These are phyloP conservation scores for Echinochloa phyllopogon DNA, from an alignment of 176 grass and related monocot species.

Conservation along the genomic window DNA sequence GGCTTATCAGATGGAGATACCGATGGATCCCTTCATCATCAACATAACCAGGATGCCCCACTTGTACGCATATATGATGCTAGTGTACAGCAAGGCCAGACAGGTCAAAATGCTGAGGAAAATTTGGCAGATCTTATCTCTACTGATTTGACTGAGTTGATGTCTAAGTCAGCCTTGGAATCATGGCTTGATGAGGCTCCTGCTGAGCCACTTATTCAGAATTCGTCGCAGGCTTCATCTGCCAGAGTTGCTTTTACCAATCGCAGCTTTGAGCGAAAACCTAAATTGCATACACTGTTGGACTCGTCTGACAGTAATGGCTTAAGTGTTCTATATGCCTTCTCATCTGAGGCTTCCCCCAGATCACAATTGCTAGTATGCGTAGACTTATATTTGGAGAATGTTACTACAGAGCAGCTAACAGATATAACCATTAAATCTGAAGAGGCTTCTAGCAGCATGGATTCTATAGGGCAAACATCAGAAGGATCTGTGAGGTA, in stretches of 20 bases:
- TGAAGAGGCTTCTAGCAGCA: conserved; percentile 65
- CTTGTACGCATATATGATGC: conserved; percentile 67
- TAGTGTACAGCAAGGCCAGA: conserved; percentile 54
- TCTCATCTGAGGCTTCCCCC: conserved; percentile 70
- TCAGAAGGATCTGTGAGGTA: conserved; percentile 72
- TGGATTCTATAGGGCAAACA: conserved; percentile 44
- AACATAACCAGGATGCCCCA: conserved; percentile 51
- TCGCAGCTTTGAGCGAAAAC: conserved; percentile 67
- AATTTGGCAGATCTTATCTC: conserved; percentile 68
- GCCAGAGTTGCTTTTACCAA: conserved; percentile 85
- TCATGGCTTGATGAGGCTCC: conserved; percentile 91
- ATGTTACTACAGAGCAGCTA: conserved; percentile 59
- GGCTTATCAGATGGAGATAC: conserved; percentile 46
- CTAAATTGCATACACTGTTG: conserved; percentile 70
- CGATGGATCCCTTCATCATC: conserved; percentile 44
- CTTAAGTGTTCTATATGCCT: conserved; percentile 80
- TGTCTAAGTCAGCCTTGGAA: conserved; percentile 84
- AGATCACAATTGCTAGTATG: conserved; percentile 65
- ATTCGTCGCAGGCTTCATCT: conserved; percentile 47
- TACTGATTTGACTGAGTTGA: conserved; percentile 87
- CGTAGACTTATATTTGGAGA: conserved; percentile 83
- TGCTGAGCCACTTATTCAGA: conserved; percentile 43
- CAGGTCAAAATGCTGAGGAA: conserved; percentile 54
- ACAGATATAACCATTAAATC: conserved; percentile 70
- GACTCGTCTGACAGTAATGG: conserved; percentile 71